Evolutionary conservation across 768 basidiomycete genomes (phyloP).

Genomic region (Lanmaoa rubissima): DNA sequence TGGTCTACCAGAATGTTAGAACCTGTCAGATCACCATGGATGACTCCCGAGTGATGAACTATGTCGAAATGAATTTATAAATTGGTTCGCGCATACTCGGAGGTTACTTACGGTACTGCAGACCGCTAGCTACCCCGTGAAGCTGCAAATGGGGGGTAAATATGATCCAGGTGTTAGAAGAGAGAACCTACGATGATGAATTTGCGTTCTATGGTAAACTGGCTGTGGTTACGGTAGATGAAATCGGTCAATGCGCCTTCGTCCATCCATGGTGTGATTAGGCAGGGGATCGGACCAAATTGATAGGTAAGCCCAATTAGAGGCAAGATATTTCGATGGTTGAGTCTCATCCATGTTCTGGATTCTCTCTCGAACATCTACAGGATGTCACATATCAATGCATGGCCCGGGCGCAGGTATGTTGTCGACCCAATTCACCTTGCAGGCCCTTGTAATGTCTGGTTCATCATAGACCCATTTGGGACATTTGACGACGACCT

Average conservation of each 20-base stretch:
- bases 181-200: conserved; percentile 2
- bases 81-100: not conserved
- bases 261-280: conserved; percentile 16
- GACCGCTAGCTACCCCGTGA: conserved; percentile 8
- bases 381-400: not conserved
- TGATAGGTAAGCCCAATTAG: conserved; percentile 12
- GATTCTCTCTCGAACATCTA: conserved; percentile 12
- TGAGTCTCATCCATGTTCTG: conserved; percentile 1
- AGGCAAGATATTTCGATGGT: conserved; percentile 12
- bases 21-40: conserved; percentile 17
- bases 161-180: not conserved
- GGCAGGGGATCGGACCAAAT: conserved; percentile 5
- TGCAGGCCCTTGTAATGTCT: not conserved
- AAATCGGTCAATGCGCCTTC: conserved; percentile 11
- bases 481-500: conserved; percentile 14
- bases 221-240: not conserved
- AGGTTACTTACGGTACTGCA: conserved; percentile 10
- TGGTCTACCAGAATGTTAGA: conserved; percentile 13
- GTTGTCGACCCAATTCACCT: conserved; percentile 2
- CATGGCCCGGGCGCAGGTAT: not conserved
- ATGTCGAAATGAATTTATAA: not conserved
- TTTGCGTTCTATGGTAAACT: conserved; percentile 2
- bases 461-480: not conserved
- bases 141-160: conserved; percentile 3
- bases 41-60: conserved; percentile 10